Conservation (phyloP, 83 land plant species). For the Thuja plicata region DNA sequence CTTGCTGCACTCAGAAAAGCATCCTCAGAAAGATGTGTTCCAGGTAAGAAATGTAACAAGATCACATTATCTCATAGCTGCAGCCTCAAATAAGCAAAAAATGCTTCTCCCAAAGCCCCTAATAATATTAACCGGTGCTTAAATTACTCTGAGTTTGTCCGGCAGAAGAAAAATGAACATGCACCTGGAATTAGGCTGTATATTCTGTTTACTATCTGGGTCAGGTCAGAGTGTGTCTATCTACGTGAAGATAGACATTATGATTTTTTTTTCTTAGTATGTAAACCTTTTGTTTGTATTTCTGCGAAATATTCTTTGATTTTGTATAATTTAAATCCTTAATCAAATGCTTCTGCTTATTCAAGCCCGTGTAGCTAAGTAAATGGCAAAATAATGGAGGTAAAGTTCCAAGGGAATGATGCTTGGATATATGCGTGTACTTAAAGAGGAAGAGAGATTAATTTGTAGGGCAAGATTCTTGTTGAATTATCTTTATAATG, state of each 20-base stretch:
- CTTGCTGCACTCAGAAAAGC: neutral
- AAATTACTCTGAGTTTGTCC: neutral
- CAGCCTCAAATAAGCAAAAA: neutral
- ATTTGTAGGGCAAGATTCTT: neutral
- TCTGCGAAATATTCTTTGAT: neutral
- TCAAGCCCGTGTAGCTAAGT: neutral
- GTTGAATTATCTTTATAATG: neutral
- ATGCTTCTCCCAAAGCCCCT: neutral
- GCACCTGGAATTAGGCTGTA: neutral
- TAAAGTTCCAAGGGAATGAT: neutral
- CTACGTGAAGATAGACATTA: neutral
- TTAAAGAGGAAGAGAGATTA: neutral
- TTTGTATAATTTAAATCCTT: neutral
- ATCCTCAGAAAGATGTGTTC: neutral
- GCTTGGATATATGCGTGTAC: neutral
- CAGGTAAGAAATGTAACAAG: neutral
- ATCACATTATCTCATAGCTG: neutral
- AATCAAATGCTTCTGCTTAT: neutral
- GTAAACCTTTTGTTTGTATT: neutral
- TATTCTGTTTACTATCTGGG: neutral
- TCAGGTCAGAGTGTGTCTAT: neutral
- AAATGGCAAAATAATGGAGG: neutral
- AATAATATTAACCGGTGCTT: neutral
- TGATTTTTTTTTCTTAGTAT: neutral
- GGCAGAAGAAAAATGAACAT: neutral